phyloP scores from a whole-genome alignment of 75 land plant species.

The Pinus albicaulis region DNA sequence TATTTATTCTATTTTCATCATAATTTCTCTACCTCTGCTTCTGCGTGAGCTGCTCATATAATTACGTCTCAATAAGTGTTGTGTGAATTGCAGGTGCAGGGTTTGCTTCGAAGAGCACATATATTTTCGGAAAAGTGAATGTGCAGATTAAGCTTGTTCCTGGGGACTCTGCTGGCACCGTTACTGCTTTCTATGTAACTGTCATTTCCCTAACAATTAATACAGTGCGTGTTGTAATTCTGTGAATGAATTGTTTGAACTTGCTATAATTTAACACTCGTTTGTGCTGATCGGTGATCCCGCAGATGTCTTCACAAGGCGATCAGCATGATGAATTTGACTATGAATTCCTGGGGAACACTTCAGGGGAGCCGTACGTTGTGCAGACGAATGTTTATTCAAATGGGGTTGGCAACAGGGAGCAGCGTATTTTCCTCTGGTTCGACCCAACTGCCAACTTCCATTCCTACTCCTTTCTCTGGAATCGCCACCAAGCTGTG shows the following conservation, averaged over 20 bases:
- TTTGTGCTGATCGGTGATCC: too few species aligned
- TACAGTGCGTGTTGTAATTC: not conserved
- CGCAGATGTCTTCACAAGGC: constrained; percentile 44
- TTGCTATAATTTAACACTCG: not conserved
- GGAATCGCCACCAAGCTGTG: constrained; percentile 30
- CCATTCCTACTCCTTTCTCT: constrained; percentile 36
- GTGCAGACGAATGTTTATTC: constrained; percentile 41
- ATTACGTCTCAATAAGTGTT: too few species aligned
- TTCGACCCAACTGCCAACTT: constrained; percentile 40
- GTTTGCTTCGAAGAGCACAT: not conserved
- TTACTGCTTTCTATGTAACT: constrained; percentile 48
- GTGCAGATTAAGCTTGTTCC: not conserved
- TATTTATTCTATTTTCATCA: not conserved
- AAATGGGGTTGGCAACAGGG: constrained; percentile 36
- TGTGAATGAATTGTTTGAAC: too few species aligned
- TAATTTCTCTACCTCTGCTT: too few species aligned
- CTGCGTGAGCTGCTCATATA: too few species aligned
- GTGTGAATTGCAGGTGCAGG: too few species aligned
- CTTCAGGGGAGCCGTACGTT: constrained; percentile 43
- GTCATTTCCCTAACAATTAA: not conserved
- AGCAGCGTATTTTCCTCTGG: constrained; percentile 38
- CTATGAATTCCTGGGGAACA: constrained; percentile 47
- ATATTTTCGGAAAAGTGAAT: not conserved
- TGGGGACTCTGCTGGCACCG: not conserved
- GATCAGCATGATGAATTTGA: constrained; percentile 36